These are phyloP conservation scores for Wickerhamia fluorescens DNA, from an alignment of 805 yeast genomes.

Conservation along the genomic window DNA sequence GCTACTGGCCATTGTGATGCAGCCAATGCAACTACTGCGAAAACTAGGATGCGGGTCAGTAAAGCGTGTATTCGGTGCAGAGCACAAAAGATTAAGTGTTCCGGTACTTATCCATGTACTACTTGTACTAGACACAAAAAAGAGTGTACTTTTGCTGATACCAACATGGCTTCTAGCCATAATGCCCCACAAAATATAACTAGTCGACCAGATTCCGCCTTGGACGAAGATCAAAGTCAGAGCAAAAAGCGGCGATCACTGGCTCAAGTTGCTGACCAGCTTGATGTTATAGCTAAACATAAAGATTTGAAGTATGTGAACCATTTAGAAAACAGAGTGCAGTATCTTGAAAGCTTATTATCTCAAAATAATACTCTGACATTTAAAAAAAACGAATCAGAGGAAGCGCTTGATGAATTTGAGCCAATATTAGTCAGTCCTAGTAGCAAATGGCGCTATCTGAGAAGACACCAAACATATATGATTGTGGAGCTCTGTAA, in stretches of 20 bases:
- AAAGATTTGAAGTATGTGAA: conserved; percentile 20
- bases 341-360: conserved; percentile 30
- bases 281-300: conserved; percentile 11
- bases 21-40: neutral
- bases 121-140: conserved; percentile 35
- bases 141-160: conserved; percentile 25
- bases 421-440: conserved; percentile 16
- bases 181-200: conserved; percentile 1
- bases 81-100: conserved; percentile 50
- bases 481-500: conserved; percentile 34
- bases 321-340: conserved; percentile 35
- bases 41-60: conserved; percentile 40
- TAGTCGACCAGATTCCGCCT: conserved; percentile 3
- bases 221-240: too few species aligned
- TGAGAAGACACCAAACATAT: conserved; percentile 39
- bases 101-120: conserved; percentile 45
- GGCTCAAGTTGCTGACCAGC: conserved; percentile 12
- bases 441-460: conserved; percentile 41
- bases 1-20: too few species aligned
- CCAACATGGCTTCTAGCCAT: conserved; percentile 3
- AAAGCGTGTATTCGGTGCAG: conserved; percentile 54
- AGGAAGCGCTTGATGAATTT: conserved; percentile 13
- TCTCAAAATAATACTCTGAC: conserved; percentile 9
- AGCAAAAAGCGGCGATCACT: too few species aligned
- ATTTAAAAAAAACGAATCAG: conserved; percentile 10